These are phyloP conservation scores for Dysphania ambrosioides DNA, from an alignment of 148 eudicot species.

Conservation along the genomic window DNA sequence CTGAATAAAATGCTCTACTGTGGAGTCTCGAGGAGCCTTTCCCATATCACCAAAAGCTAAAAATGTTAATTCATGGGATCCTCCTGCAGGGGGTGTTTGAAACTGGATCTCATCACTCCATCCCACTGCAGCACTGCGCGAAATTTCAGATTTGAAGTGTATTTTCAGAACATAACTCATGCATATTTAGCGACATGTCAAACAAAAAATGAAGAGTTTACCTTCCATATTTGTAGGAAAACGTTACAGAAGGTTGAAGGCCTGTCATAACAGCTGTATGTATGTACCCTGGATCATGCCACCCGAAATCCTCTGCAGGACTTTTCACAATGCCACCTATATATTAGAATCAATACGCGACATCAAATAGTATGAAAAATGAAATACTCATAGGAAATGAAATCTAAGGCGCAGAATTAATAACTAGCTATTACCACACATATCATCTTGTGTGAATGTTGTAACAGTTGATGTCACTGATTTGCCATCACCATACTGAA, in stretches of 20 bases:
- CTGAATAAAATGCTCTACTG: conserved; percentile 82
- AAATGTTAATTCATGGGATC: conserved; percentile 61
- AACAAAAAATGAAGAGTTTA: neutral
- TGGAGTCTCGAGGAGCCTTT: conserved; percentile 71
- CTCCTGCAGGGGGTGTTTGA: conserved; percentile 66
- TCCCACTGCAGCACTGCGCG: conserved; percentile 53
- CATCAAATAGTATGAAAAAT: neutral
- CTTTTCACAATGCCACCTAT: conserved; percentile 35
- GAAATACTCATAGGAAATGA: neutral
- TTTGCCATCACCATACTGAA: conserved; percentile 50
- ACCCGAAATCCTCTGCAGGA: conserved; percentile 84
- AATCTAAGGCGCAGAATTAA: neutral
- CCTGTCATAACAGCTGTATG: conserved; percentile 69
- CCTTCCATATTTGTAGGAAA: conserved; percentile 74
- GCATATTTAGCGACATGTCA: no score
- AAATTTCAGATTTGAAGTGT: no score
- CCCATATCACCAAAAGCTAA: conserved; percentile 90
- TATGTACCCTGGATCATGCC: conserved; percentile 90
- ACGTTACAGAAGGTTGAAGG: conserved; percentile 46
- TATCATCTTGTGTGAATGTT: conserved; percentile 43
- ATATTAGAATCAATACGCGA: neutral
- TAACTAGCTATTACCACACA: conserved; percentile 39
- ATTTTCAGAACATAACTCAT: no score
- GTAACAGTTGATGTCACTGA: conserved; percentile 45
- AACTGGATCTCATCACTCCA: conserved; percentile 60